Conservation (phyloP, 495 filamentous ascomycete species). For the Apodospora peruviana region DNA sequence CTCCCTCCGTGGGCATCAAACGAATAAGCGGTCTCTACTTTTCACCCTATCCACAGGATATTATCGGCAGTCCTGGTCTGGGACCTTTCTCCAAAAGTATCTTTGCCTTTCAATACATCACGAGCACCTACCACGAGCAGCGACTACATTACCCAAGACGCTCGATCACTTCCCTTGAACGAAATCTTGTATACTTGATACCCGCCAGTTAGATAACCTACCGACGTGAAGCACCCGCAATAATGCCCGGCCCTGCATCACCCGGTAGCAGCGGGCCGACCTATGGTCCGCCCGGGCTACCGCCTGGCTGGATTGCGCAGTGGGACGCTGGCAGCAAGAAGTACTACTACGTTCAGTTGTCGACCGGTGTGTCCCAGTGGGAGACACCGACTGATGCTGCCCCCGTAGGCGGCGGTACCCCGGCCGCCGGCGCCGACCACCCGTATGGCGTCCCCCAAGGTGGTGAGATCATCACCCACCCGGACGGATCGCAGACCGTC, state of each 20-base stretch:
- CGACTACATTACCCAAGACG: too few relatives aligned
- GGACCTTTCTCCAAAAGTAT: too few relatives aligned
- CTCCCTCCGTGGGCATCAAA: too few relatives aligned
- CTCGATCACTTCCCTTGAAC: too few relatives aligned
- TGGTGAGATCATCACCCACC: conserved; percentile 44
- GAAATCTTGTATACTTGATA: too few relatives aligned
- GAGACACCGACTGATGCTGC: conserved; percentile 65
- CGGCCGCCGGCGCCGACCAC: conserved; percentile 39
- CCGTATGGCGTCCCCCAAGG: conserved; percentile 43
- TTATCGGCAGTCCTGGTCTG: too few relatives aligned
- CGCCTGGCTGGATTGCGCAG: conserved; percentile 77
- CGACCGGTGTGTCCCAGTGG: conserved; percentile 73
- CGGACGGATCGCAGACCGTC: conserved; percentile 46
- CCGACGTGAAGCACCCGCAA: too few relatives aligned
- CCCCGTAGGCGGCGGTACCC: conserved; percentile 41
- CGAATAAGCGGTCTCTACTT: too few relatives aligned
- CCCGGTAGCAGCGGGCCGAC: conserved; percentile 65
- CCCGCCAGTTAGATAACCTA: too few relatives aligned
- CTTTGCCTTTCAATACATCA: too few relatives aligned
- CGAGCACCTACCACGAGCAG: too few relatives aligned
- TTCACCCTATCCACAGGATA: too few relatives aligned
- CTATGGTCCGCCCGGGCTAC: conserved; percentile 61
- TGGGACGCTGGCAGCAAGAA: conserved; percentile 69
- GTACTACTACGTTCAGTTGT: conserved; percentile 77
- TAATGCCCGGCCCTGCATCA: conserved; percentile 48